Base-by-base conservation (phyloP, 1,284 basidiomycete genomes). In the Sphagnurus paluster region DNA sequence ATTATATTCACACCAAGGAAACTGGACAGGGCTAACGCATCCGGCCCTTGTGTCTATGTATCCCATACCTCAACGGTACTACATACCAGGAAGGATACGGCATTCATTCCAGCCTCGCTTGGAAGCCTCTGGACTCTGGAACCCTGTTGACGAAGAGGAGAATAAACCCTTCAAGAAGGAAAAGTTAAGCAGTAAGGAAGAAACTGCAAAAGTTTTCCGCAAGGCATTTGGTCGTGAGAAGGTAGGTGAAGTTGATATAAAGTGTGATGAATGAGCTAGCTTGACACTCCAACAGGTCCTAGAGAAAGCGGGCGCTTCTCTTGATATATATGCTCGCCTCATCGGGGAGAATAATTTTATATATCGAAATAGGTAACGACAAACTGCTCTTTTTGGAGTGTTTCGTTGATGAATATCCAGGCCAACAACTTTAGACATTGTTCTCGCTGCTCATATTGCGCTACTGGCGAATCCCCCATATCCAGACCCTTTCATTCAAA, bases 1-100 rank as follows among this genome's bases (percentile, higher is more conserved):
- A 50, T 67, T 87, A 29, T 90, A 80, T 57, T 77, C 82, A 4
- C 66, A 79, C 23, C 64, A 76, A 28, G 68, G 69, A 29, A 91
- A 91, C 55, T 90, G 84, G 74, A 66, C 60, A 52, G 66, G 67
- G 8, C 56, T 85, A 40, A 84, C 76, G 2, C 73, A 74, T 39
- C 75, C 75, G 2, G 64, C 72, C 0, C 65, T 90, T 23, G 77
- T 74, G 1, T 72, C 75, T 10, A 64, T 81, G 52, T 77, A 87
- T 45, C 74, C 80, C 11, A 48, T 84, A 2, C 88, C 87, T 1
- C 84, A 86, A 53, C 74, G 79, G 5, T 90, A 88, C 59, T 91
- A 84, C 56, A 75, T 88, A 2, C 83, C 87, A 0, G 59, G 63
- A 5, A 76, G 87, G 13, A 74, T 90, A 35, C 76, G 86, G 21